Evolutionary conservation across 2,329 filamentous ascomycete species (phyloP).

Genomic region (Rhynchosporium graminicola): DNA sequence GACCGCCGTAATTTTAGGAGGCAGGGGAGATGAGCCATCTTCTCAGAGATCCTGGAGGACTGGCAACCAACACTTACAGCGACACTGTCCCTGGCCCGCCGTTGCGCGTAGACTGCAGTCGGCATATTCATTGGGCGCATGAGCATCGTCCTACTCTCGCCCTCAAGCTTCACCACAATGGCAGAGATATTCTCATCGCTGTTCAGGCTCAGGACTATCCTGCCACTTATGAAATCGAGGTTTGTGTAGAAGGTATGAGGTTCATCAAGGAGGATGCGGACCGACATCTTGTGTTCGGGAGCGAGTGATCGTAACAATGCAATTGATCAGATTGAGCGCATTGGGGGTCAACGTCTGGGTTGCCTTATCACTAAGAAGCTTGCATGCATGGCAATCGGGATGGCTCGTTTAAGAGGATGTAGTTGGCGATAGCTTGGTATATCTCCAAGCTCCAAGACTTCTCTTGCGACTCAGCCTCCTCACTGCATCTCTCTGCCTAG

Average conservation of each 20-base stretch:
- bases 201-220: slow-evolving; percentile 56
- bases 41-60: too few species aligned
- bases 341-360: neutral
- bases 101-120: slow-evolving; percentile 21
- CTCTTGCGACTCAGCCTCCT: slow-evolving; percentile 25
- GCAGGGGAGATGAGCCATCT: too few species aligned
- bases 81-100: slow-evolving; percentile 35
- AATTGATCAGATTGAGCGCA: slow-evolving; percentile 8
- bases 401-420: neutral
- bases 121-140: slow-evolving; percentile 30
- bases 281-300: slow-evolving; percentile 54
- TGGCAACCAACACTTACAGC: slow-evolving; percentile 32
- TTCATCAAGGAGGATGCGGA: slow-evolving; percentile 66
- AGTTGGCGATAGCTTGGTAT: neutral
- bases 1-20: too few species aligned
- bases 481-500: slow-evolving; percentile 15
- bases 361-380: neutral
- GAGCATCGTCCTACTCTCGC: slow-evolving; percentile 68
- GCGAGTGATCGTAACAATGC: neutral
- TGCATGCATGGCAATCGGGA: neutral
- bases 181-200: slow-evolving; percentile 71
- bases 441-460: neutral
- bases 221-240: slow-evolving; percentile 70
- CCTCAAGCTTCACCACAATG: slow-evolving; percentile 81
- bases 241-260: slow-evolving; percentile 76